A percentile compares a stretch with the other conserved stretches of the same genome.
phyloP scores from a whole-genome alignment of 208 protist genomes.

The Strigomonas culicis region DNA sequence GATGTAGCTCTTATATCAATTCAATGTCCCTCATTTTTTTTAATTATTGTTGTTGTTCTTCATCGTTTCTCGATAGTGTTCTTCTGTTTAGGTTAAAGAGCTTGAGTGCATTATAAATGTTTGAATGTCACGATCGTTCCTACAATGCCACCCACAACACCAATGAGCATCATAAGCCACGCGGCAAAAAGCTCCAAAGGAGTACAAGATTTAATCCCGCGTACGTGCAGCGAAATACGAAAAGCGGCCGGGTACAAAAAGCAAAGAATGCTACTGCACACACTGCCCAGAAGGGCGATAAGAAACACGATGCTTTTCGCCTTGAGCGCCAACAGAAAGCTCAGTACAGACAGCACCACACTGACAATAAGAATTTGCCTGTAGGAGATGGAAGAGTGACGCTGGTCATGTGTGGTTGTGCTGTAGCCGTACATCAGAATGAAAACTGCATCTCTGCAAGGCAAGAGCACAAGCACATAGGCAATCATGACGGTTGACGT shows the following conservation, averaged over 20 bases:
- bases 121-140: conserved; percentile 23
- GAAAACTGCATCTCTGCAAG: conserved; percentile 55
- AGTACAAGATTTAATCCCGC: conserved; percentile 37
- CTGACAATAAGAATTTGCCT: conserved; percentile 38
- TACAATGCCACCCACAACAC: conserved; percentile 35
- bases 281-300: conserved; percentile 54
- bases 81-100: no score
- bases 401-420: conserved; percentile 15
- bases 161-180: conserved; percentile 43
- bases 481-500: conserved; percentile 53
- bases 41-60: no score
- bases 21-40: no score
- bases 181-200: conserved; percentile 26
- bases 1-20: no score
- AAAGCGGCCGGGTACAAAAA: conserved; percentile 69
- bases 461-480: conserved; percentile 66
- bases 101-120: background rate
- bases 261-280: conserved; percentile 71
- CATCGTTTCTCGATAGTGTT: no score
- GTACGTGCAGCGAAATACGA: conserved; percentile 41
- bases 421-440: conserved; percentile 57
- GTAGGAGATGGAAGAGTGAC: conserved; percentile 27
- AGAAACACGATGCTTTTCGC: conserved; percentile 57
- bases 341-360: conserved; percentile 32
- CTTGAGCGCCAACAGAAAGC: conserved; percentile 42